Evolutionary conservation across 139 green algal genomes (phyloP).

Genomic region (Closterium sp.): DNA sequence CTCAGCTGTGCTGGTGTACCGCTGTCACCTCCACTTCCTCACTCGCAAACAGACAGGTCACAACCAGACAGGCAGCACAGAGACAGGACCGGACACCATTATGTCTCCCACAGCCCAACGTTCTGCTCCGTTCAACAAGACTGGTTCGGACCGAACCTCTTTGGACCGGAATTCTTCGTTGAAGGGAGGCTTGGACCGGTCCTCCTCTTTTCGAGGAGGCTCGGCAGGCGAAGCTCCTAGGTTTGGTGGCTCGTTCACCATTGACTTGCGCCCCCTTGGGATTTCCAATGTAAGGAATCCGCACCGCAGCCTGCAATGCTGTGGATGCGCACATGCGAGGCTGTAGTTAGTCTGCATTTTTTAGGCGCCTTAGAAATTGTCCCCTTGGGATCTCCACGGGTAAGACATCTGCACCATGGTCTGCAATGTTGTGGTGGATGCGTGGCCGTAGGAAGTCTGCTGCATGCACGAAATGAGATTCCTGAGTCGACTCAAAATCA

Average conservation of each 20-base stretch:
- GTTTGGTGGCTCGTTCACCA: background rate
- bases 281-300: background rate
- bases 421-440: no score
- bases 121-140: no score
- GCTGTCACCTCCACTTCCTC: slow-evolving; percentile 23
- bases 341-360: no score
- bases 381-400: no score
- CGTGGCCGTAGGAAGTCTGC: no score
- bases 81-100: background rate
- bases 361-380: no score
- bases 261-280: background rate
- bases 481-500: no score
- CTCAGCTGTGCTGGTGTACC: slow-evolving; percentile 70
- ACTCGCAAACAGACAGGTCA: background rate
- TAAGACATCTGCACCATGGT: no score
- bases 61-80: background rate
- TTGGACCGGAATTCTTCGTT: slow-evolving; percentile 76
- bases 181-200: slow-evolving; percentile 58
- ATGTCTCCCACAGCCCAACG: no score
- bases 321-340: no score
- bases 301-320: background rate
- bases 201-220: slow-evolving; percentile 59
- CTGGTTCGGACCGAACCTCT: slow-evolving; percentile 39
- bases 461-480: no score
- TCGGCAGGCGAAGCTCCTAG: background rate